Base-by-base conservation (phyloP, 1,284 basidiomycete species). In the Amylostereum areolatum region DNA sequence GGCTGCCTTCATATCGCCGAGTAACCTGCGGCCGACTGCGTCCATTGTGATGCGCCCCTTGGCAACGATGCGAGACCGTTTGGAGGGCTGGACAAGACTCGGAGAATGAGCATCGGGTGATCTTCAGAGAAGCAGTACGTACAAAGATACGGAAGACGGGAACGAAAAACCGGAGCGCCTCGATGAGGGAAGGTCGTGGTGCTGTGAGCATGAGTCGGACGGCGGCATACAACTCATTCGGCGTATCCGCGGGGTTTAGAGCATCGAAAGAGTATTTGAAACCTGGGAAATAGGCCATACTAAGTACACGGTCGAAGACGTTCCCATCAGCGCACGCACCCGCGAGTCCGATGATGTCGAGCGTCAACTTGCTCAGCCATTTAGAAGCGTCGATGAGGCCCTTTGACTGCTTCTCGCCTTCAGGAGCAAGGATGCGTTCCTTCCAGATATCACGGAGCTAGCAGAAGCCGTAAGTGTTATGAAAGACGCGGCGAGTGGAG, bases 321-420 rank as follows among this genome's bases (percentile, higher is more conserved):
- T 41, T 11, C 8, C 39, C 25, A 36, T 6, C 24, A 28, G 9
- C 27, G 9, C 10, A 30, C 49, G 18, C 45, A 59, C 75, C 76
- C 0, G 76, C 74, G 2, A 70, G 54, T 3, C 75, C 75, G 45
- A 80, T 78, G 9, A 77, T 66, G 52, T 79, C 77, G 29, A 79
- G 60, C 0, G 77, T 76, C 4, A 68, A 63, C 47, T 68, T 66
- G n/a, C 62, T 68, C 6, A 79, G 60, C 64, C 69, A 74, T 4
- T 59, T 55, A 34, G 72, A 58, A 1, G 72, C 64, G 48, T 80
- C 72, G 24, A 76, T 60, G 42, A 60, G 9, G 28, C 52, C 12
- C 42, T 30, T 11, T 24, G 45, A 10, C 10, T 10, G 27, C 18
- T 18, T 18, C 18, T 18, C 18, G 18, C 18, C 18, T 18, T 18